These are phyloP conservation scores for Schizopora paradoxa DNA, from an alignment of 1,284 basidiomycete species.

Conservation along the genomic window DNA sequence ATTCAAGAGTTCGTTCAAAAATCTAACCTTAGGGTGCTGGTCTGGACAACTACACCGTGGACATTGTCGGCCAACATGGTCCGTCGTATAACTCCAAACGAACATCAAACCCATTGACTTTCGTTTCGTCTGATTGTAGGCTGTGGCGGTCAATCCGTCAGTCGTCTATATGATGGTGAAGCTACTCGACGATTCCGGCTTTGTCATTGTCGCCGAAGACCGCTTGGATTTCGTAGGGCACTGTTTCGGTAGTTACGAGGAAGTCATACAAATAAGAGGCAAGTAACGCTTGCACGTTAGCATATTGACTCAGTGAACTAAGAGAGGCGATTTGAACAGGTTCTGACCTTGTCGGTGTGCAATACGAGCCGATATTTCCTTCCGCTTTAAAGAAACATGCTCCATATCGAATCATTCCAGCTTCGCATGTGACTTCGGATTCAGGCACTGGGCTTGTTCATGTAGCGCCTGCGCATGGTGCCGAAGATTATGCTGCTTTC, in stretches of 20 bases:
- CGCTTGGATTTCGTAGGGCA: constrained; percentile 44
- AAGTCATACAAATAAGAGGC: constrained; percentile 51
- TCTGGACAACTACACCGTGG: constrained; percentile 99
- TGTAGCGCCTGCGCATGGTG: constrained; percentile 91
- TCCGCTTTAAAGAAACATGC: constrained; percentile 20
- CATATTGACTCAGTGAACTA: not conserved
- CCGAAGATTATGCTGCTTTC: constrained; percentile 86
- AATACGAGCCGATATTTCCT: constrained; percentile 69
- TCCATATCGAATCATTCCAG: constrained; percentile 42
- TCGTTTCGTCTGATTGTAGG: constrained; percentile 42
- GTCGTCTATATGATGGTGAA: constrained; percentile 68
- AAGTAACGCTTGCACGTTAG: constrained; percentile 4
- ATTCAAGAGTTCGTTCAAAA: not conserved
- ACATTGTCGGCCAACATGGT: constrained; percentile 95
- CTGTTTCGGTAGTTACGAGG: constrained; percentile 51
- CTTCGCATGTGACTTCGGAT: constrained; percentile 75
- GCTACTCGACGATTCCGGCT: constrained; percentile 26
- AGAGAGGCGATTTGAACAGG: constrained; percentile 35
- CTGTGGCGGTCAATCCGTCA: constrained; percentile 76
- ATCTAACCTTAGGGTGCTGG: constrained; percentile 52
- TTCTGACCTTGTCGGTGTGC: constrained; percentile 55
- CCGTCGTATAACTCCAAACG: constrained; percentile 20
- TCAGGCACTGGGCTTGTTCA: constrained; percentile 98
- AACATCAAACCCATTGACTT: constrained; percentile 5
- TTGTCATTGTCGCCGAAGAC: constrained; percentile 68